These are phyloP conservation scores for Fomitopsis schrenkii DNA, from an alignment of 1,284 basidiomycete species.

Conservation along the genomic window DNA sequence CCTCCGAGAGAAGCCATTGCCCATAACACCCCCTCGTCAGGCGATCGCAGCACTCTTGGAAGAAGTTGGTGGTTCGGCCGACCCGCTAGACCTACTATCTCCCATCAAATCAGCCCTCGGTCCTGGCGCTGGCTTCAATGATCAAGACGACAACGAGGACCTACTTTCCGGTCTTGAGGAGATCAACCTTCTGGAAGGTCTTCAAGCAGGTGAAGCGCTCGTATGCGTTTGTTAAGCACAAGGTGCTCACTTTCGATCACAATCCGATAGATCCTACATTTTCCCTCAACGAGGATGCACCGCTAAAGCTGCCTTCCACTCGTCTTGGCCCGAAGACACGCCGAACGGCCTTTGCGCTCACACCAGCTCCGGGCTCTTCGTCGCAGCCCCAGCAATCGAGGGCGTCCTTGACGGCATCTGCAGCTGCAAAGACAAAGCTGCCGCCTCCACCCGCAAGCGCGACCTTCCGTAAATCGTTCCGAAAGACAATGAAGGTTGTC, in stretches of 20 bases:
- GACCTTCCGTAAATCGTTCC: constrained; percentile 79
- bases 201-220: constrained; percentile 40
- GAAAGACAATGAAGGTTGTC: constrained; percentile 72
- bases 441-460: constrained; percentile 34
- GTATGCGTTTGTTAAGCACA: too few species aligned
- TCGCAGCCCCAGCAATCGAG: constrained; percentile 38
- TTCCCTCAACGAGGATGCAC: constrained; percentile 26
- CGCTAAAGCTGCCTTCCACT: constrained; percentile 53
- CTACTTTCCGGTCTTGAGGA: constrained; percentile 60
- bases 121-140: constrained; percentile 2
- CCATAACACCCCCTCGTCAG: constrained; percentile 46
- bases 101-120: constrained; percentile 12
- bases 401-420: constrained; percentile 18
- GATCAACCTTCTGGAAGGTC: constrained; percentile 74
- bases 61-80: constrained; percentile 29
- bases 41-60: constrained; percentile 44
- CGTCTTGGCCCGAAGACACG: constrained; percentile 63
- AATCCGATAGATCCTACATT: constrained; percentile 42
- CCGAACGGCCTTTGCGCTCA: constrained; percentile 57
- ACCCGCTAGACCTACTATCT: constrained; percentile 12
- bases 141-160: constrained; percentile 29
- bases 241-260: too few species aligned
- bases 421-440: constrained; percentile 11
- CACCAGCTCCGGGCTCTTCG: constrained; percentile 39
- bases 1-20: constrained; percentile 65